Percentiles rank a stretch among this genome's conserved stretches.
Evolutionary conservation across 2,329 filamentous ascomycete species (phyloP).

Genomic region (Pseudogymnoascus sp.): DNA sequence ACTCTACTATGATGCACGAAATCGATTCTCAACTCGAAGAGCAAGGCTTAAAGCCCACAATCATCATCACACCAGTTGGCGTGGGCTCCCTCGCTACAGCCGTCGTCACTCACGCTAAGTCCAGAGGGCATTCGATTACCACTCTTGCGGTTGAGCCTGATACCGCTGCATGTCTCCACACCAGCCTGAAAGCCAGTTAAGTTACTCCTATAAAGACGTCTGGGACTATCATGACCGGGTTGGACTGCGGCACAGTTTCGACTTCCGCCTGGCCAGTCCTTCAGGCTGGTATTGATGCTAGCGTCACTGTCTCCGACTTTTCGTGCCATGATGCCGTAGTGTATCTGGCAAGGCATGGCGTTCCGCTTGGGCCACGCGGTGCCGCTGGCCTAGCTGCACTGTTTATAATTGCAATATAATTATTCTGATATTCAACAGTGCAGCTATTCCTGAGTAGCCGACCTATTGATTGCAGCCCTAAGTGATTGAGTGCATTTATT

Average conservation of each 20-base stretch:
- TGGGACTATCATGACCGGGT: slow-evolving; percentile 40
- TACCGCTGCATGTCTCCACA: slow-evolving; percentile 50
- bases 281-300: slow-evolving; percentile 35
- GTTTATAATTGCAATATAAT: no score
- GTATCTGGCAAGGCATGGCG: slow-evolving; percentile 30
- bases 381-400: slow-evolving; percentile 47
- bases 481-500: no score
- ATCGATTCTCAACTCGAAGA: slow-evolving; percentile 52
- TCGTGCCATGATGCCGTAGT: slow-evolving; percentile 37
- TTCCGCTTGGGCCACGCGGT: slow-evolving; percentile 43
- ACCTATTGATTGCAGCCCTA: no score
- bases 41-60: slow-evolving; percentile 37
- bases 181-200: slow-evolving; percentile 31
- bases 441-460: not conserved
- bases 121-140: slow-evolving; percentile 25
- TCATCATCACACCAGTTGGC: slow-evolving; percentile 58
- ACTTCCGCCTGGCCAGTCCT: slow-evolving; percentile 40
- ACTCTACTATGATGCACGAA: slow-evolving; percentile 63
- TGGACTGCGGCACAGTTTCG: slow-evolving; percentile 45
- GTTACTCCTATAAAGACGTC: slow-evolving; percentile 33
- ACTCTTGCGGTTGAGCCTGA: slow-evolving; percentile 61
- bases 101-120: slow-evolving; percentile 58
- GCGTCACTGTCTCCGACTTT: slow-evolving; percentile 36
- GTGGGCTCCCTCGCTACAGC: slow-evolving; percentile 67
- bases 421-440: no score